These are phyloP conservation scores for Aspergillus glaucus DNA, from an alignment of 2,329 filamentous ascomycete species.

Conservation along the genomic window DNA sequence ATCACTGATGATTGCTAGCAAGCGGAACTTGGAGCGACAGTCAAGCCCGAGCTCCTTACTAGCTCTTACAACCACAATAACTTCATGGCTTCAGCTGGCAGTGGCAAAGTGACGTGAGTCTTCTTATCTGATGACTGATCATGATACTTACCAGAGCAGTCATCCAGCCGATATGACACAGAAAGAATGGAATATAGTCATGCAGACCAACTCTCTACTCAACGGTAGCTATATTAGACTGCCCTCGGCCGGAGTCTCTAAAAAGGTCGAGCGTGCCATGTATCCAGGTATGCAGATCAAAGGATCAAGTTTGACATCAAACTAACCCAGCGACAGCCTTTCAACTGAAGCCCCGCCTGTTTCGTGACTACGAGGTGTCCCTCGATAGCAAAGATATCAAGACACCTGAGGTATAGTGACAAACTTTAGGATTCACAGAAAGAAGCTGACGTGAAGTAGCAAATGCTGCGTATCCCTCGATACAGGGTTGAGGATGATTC, in stretches of 20 bases:
- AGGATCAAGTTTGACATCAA: neutral
- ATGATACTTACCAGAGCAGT: neutral
- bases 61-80: neutral
- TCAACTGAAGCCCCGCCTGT: neutral
- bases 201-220: neutral
- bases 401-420: neutral
- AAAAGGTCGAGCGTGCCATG: neutral
- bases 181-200: neutral
- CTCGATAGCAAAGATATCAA: neutral
- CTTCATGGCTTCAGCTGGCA: neutral
- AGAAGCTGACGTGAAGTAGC: neutral
- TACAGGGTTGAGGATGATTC: neutral
- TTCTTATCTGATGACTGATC: neutral
- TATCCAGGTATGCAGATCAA: neutral
- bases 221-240: neutral
- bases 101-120: neutral
- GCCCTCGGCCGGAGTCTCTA: neutral
- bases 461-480: neutral
- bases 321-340: neutral
- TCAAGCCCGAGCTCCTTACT: neutral
- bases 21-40: neutral
- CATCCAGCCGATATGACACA: neutral
- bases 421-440: neutral
- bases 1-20: neutral
- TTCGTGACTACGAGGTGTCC: neutral